Evolutionary conservation across 2,329 filamentous ascomycete genomes (phyloP), one percentile per base, ranked within the genome.

Genomic region (Colletotrichum musae): DNA sequence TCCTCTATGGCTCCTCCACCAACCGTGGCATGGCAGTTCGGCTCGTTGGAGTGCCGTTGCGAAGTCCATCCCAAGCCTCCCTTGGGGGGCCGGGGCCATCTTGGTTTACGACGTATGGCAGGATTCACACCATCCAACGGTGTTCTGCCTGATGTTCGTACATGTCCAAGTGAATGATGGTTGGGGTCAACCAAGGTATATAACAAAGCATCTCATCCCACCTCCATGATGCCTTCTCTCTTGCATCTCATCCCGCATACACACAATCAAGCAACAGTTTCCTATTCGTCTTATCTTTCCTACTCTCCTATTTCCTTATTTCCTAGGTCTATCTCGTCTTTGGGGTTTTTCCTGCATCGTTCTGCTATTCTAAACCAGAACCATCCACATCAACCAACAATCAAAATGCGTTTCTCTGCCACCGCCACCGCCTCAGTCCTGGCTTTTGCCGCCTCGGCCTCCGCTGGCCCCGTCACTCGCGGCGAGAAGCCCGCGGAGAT

Each of bases 401-500:
- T 70, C 74, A 81, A 73, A 24, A 84, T 81, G 81, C 74, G 74
- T 39, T 70, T 67, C 63, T 57, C 57, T 61, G 69, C 77, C 48
- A 65, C 77, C 61, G 72, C 78, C 72, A 73, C 79, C 68, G 74
- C 80, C 47, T 75, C 80, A 75, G 73, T 83, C 72, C 70, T 86
- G 78, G 81, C 81, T 67, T 78, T 80, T 61, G 77, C 79, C 70
- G 77, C 81, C 45, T 57, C 77, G 21, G 73, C 78, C 62, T 65
- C 76, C 43, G 75, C 76, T 64, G 74, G 76, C 45, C 72, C 69
- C 39, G 66, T 70, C 53, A 54, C 15, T 16, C 54, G 24, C 47
- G 36, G 41, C n/a, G 43, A 13, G 62, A 68, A 73, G 28, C 57
- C 59, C 6, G 64, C 72, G 24, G 65, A 56, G 18, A 41, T 73